Base-by-base conservation (phyloP, 2,329 filamentous ascomycete genomes). In the Lachnellula arida region DNA sequence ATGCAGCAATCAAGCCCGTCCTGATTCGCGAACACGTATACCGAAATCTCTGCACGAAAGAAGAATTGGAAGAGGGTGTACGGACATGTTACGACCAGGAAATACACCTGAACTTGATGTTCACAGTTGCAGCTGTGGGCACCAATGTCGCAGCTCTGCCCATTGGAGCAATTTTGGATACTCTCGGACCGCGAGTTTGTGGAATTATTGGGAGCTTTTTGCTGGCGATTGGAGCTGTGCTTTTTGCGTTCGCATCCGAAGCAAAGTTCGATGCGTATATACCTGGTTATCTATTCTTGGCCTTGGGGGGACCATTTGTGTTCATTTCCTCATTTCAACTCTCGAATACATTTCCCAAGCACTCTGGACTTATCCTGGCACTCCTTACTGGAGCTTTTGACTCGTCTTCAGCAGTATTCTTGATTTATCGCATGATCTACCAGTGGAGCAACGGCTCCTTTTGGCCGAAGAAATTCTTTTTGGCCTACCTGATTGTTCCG, bases 61-160 rank as follows among this genome's bases (percentile, higher is more conserved):
- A 79, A 48, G 78, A 82, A 66, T 55, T 82, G 19, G 71, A 78
- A 1, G 68, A 76, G 4, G 75, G 74, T 3, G 73, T 77, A 1
- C 73, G 75, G 55, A 75, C 81, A 17, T 86, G 83, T 67, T 81
- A 79, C 58, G 75, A 77, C 58, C 83, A 86, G 65, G 81, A 83
- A 66, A 81, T 85, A 52, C 79, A 78, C 57, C 79, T 96, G 55
- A 96, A 96, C 70, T 76, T 96, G 63, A 96, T 96, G 89, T 96
- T 96, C 76, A 95, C 91, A 5, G 81, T 91, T 42, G 91, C 91
- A 12, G 91, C 91, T 14, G 91, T 96, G 9, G 88, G 83, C 6
- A 95, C 91, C 40, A 96, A 96, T 66, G 87, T 96, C 12, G 89
- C 85, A 42, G 91, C 92, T 12, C 78, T 96, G 6, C 89, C 91